Evolutionary conservation across 2,329 filamentous ascomycete species (phyloP).

Genomic region (Xylariales sp.): DNA sequence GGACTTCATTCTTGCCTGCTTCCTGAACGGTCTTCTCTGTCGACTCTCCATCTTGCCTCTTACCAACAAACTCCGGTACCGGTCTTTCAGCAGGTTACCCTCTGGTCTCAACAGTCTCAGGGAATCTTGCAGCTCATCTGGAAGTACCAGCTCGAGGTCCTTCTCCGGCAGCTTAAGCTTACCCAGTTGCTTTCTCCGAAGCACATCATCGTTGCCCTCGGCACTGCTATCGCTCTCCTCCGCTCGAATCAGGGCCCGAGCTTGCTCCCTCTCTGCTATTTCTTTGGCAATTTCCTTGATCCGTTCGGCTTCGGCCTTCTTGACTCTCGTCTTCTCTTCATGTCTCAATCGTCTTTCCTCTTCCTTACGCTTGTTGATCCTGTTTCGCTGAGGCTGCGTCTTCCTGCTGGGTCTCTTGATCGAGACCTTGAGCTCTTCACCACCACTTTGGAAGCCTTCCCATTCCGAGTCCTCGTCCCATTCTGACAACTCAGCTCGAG

Average conservation of each 20-base stretch:
- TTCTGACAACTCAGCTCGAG: conserved; percentile 58
- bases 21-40: conserved; percentile 72
- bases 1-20: conserved; percentile 72
- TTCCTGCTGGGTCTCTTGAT: conserved; percentile 79
- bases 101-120: conserved; percentile 83
- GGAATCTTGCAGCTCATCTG: conserved; percentile 79
- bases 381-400: conserved; percentile 81
- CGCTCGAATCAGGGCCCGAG: conserved; percentile 37
- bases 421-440: conserved; percentile 59
- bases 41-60: conserved; percentile 74
- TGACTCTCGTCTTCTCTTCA: conserved; percentile 69
- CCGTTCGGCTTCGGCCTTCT: conserved; percentile 64
- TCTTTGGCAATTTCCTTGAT: conserved; percentile 68
- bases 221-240: conserved; percentile 46
- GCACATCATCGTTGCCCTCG: conserved; percentile 56
- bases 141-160: conserved; percentile 72
- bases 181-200: conserved; percentile 71
- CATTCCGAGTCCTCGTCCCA: conserved; percentile 89
- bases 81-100: conserved; percentile 88
- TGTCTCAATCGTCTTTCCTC: conserved; percentile 73
- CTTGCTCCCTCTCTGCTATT: conserved; percentile 52
- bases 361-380: conserved; percentile 81
- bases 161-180: conserved; percentile 71
- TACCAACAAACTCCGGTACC: conserved; percentile 50
- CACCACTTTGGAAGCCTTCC: conserved; percentile 84